Conservation (phyloP, 257 asterid genomes). For the Solanum tarapatanum region DNA sequence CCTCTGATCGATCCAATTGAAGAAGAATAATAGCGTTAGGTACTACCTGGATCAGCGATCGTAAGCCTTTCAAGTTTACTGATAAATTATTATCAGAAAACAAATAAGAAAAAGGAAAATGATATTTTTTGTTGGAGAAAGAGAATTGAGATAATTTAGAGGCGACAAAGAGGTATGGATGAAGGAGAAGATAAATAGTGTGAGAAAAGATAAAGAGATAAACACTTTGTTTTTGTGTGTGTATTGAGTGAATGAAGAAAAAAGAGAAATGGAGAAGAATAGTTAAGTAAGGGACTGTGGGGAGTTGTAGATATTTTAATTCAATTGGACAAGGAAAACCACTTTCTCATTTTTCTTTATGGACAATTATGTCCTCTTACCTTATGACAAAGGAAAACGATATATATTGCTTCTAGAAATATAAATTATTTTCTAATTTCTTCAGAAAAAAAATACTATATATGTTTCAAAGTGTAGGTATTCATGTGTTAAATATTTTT, state of each 20-base stretch:
- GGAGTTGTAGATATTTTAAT: not conserved
- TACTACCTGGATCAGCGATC: not conserved
- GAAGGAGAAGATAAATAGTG: not conserved
- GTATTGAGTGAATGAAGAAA: not conserved
- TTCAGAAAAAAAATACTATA: too few species aligned
- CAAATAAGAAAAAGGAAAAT: not conserved
- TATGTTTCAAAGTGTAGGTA: not conserved
- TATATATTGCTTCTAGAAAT: not conserved
- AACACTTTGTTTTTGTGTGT: not conserved
- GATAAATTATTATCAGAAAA: not conserved
- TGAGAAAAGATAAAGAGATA: not conserved
- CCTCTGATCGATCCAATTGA: not conserved
- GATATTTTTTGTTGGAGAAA: not conserved
- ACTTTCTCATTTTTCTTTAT: not conserved
- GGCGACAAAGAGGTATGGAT: conserved; percentile 19
- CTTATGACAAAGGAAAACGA: not conserved
- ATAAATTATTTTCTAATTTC: not conserved
- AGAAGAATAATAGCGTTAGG: not conserved
- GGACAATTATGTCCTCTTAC: not conserved
- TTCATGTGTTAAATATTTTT: too few species aligned
- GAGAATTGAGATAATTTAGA: not conserved
- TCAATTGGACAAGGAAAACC: not conserved
- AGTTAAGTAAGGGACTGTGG: not conserved
- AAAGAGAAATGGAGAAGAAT: not conserved
- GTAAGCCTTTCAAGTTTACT: not conserved